Evolutionary conservation across 2,329 filamentous ascomycete genomes (phyloP), one percentile per base, ranked within the genome.

Genomic region (Calonectria ilicicola): DNA sequence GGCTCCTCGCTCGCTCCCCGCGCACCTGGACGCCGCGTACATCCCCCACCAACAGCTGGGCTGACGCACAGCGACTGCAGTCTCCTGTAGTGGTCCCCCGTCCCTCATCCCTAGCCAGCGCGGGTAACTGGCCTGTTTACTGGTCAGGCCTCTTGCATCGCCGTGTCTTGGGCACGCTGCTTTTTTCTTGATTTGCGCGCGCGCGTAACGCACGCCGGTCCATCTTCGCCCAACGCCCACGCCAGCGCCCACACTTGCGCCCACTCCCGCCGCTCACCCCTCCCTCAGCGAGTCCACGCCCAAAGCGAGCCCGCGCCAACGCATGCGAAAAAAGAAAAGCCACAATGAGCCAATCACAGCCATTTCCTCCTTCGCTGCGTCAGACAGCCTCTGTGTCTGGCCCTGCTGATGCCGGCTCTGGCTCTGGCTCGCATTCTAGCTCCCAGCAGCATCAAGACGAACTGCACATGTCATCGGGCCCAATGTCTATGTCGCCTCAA

Each of bases 401-500:
- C 70, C 72, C 75, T 72, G 75, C 68, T 47, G 27, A 26, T 60
- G 35, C 47, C 65, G 75, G 69, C 60, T 47, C 68, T 60, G 38
- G 49, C 44, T 69, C 76, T 76, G 70, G 75, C 69, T 78, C 75
- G 53, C 75, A 74, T 58, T 73, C 73, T 72, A 71, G 75, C 70
- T 65, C 76, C 53, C 75, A 78, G 68, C 70, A 74, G 69, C 82
- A 82, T 78, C 86, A 87, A 78, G 88, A 90, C 81, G 89, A 90
- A 82, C 85, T 90, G 79, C 89, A 91, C 84, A 88, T 90, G 84
- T 84, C 87, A 73, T 83, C 87, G 73, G 86, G 83, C 78, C 68
- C 77, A 65, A 80, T 80, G 72, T 80, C 78, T 49, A 78, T 84
- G 79, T 88, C 88, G 66, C 85, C 87, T 70, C 86, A 87, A 79